Percentiles rank a stretch among this genome's conserved stretches.
phyloP scores from a whole-genome alignment of 768 basidiomycete genomes.

The Mycena haematopus region DNA sequence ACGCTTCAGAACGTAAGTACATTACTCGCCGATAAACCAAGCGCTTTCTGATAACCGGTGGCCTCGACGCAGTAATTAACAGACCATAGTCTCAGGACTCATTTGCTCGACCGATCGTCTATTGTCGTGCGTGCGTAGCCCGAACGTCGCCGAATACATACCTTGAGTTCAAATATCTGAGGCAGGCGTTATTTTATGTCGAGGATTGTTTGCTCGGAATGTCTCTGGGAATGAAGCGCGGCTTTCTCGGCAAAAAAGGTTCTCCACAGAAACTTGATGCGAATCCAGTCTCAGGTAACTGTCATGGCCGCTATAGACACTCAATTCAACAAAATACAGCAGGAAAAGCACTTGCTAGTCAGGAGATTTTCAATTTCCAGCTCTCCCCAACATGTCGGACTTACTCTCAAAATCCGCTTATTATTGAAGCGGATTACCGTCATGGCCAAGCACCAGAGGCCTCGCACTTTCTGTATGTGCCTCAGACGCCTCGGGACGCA shows the following conservation, averaged over 20 bases:
- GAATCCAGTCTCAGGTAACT: conserved; percentile 5
- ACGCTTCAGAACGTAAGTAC: not conserved
- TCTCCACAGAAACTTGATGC: not conserved
- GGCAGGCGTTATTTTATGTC: not conserved
- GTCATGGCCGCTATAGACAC: not conserved
- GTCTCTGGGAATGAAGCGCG: conserved; percentile 19
- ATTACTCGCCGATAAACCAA: too few species aligned
- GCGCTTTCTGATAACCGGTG: too few species aligned
- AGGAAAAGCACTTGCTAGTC: not conserved
- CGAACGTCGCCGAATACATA: not conserved
- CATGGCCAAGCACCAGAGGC: conserved; percentile 18
- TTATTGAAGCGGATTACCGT: conserved; percentile 19
- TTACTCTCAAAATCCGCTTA: conserved; percentile 17
- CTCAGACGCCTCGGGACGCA: not conserved
- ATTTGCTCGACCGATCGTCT: not conserved
- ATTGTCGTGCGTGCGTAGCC: not conserved
- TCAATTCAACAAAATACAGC: not conserved
- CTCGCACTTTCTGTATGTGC: conserved; percentile 19
- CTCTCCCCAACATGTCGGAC: conserved; percentile 20
- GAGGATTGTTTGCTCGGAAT: not conserved
- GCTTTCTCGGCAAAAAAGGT: conserved; percentile 16
- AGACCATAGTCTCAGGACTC: not conserved
- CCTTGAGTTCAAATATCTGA: not conserved
- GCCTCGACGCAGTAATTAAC: too few species aligned
- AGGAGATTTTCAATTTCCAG: conserved; percentile 4